Evolutionary conservation across 345 rosid genomes (phyloP).

Genomic region (Aethionema arabicum): DNA sequence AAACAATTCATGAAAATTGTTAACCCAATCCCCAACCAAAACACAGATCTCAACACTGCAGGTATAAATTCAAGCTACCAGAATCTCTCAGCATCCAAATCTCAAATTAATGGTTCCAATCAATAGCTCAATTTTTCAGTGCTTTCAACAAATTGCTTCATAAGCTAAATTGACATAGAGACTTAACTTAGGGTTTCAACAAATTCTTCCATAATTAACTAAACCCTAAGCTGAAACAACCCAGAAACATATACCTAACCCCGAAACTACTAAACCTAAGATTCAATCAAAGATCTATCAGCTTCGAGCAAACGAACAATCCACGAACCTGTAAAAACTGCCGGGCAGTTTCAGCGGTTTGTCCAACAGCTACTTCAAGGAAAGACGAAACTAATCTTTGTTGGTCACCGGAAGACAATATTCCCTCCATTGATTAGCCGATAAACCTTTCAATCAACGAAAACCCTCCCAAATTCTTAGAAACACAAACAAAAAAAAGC

Average conservation of each 20-base stretch:
- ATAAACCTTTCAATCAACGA: conserved; percentile 16
- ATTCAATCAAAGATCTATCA: conserved; percentile 28
- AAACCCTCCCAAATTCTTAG: conserved; percentile 11
- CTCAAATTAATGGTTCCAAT: conserved; percentile 6
- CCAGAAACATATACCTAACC: not conserved
- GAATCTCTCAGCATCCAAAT: not conserved
- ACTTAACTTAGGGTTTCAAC: conserved; percentile 29
- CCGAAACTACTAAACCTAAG: not conserved
- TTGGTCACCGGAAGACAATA: conserved; percentile 54
- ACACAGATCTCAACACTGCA: conserved; percentile 18
- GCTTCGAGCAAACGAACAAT: conserved; percentile 6
- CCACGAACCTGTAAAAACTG: conserved; percentile 78
- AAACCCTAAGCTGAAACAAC: conserved; percentile 19
- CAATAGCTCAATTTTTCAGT: conserved; percentile 1
- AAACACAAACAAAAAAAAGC: not conserved
- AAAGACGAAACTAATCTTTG: conserved; percentile 85
- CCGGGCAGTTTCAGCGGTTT: conserved; percentile 79
- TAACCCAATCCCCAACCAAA: not conserved
- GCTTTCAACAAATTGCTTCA: not conserved
- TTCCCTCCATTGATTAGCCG: conserved; percentile 41
- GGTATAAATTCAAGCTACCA: conserved; percentile 4
- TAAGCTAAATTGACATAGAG: not conserved
- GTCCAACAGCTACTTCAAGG: conserved; percentile 97
- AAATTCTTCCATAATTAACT: not conserved
- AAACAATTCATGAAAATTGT: not conserved